Base-by-base conservation (phyloP, 1,284 basidiomycete genomes). In the Cutaneotrichosporon sp. region DNA sequence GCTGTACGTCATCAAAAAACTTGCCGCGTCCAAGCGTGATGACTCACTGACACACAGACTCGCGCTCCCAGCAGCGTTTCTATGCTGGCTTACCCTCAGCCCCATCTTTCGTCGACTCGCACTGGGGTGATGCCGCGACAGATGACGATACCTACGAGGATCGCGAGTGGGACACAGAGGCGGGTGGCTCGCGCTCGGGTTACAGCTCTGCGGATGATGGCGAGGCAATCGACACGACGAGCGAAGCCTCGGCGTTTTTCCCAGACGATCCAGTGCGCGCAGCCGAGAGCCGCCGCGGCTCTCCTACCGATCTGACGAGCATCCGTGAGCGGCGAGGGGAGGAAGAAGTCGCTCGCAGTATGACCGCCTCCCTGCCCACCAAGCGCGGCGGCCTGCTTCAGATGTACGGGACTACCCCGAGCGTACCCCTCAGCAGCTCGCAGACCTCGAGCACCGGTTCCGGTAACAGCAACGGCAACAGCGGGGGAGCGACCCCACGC, bases 1-100 rank as follows among this genome's bases (percentile, higher is more conserved):
- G 75, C 67, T 80, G 80, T 80, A 59, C 68, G 77, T 74, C 1
- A 11, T 26, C 6, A 4, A 26, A 32, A 50, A 36, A 56, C 40
- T 9, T 14, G 32, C 10, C 56, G 16, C 22, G n/a, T 14, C n/a
- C 52, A 31, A 49, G 21, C 14, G 18, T 2, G 21, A 18, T 16
- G 32, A 8, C n/a, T n/a, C 10, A 59, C 66, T 65, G 42, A 64
- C 61, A 5, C 32, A 6, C 63, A 81, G 80, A 79, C 68, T 78
- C 77, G 0, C 72, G 78, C 30, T 79, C 78, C 10, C 80, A 81
- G 65, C 75, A 79, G 52, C 68, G 76, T n/a, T 72, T 73, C 56
- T 77, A 75, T 62, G 75, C 73, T 8, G 69, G 67, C 42, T 62
- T 75, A 5, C 70, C 69, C 5, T 77, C 75, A 1, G 77, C 76